A percentile compares a stretch with the other conserved stretches of the same genome.
phyloP scores from a whole-genome alignment of 202 grass and related monocot genomes.

The Schoenoplectus triqueter region DNA sequence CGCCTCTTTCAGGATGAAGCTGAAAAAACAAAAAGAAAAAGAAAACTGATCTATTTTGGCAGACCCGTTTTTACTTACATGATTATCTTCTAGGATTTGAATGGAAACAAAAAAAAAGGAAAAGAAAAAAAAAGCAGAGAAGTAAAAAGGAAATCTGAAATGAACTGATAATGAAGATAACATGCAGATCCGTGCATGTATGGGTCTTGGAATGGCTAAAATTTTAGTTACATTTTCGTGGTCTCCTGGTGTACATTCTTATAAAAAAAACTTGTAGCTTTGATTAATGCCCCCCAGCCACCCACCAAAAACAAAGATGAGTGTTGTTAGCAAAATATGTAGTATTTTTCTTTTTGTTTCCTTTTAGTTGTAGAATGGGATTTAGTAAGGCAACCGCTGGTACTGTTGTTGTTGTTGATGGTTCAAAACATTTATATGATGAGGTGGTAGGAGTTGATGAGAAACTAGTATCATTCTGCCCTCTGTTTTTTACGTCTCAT shows the following conservation, averaged over 20 bases:
- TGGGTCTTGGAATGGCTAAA: conserved; percentile 25
- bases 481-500: background rate
- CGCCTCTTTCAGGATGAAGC: conserved; percentile 67
- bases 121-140: conserved; percentile 34
- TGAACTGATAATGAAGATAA: conserved; percentile 22
- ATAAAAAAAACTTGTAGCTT: conserved; percentile 21
- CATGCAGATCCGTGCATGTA: conserved; percentile 21
- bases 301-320: conserved; percentile 15
- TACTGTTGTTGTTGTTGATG: conserved; percentile 7
- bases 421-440: conserved; percentile 22
- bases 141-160: conserved; percentile 33
- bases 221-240: conserved; percentile 3
- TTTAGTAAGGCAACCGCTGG: background rate
- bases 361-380: conserved; percentile 16
- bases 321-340: background rate
- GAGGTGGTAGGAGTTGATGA: conserved; percentile 10
- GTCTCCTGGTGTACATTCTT: conserved; percentile 45
- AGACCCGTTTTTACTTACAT: conserved; percentile 23
- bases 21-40: background rate
- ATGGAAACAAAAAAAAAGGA: conserved; percentile 22
- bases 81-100: background rate
- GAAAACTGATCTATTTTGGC: conserved; percentile 28
- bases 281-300: background rate
- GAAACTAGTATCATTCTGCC: conserved; percentile 6
- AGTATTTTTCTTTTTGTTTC: conserved; percentile 4